Evolutionary conservation across 169 alveolate genomes (phyloP), one percentile per base, ranked within the genome.

Genomic region (Babesia sp.): DNA sequence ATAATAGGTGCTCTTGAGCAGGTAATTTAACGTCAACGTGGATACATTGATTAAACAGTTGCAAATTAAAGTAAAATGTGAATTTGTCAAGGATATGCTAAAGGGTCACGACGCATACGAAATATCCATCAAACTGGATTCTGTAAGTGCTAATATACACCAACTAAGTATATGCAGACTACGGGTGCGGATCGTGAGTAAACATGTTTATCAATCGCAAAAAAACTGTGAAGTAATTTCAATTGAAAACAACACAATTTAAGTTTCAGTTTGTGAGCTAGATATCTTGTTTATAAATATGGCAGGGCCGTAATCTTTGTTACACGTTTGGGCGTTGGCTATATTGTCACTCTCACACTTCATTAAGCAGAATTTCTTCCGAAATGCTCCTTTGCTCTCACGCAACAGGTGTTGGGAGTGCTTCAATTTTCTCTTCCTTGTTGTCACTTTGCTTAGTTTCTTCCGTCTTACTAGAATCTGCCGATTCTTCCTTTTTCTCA

Each of bases 1-100:
- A 89, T 89, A 1, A 56, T 55, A n/a, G 93, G 93, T 1, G 93
- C 93, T 14, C 48, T 89, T 22, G 93, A 85, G 33, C 93, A 89
- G 87, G 93, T 89, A 28, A 0, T 4, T 39, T 51, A 9, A 18
- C 4, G 31, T 6, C 7, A 6, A 6, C 1, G 44, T 12, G 45
- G 11, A 18, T 59, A 4, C 16, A 76, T 14, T 28, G 4, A 46
- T 54, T 18, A 1, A 53, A 18, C 72, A 89, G 93, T 64, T 89
- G 51, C 88, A 86, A 82, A 85, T 89, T 34, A 77, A 74, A 63
- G 93, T 89, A 16, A 70, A 74, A 48, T 89, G 93, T 57, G 83
- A 89, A 71, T 89, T 89, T 83, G 90, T 85, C 31, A 89, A 85
- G 84, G 91, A 89, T 81, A 81, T 85, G 91, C 71, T 89, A 26